Conservation (phyloP, 352 stramenopile species). For the Phytophthora tubulina region DNA sequence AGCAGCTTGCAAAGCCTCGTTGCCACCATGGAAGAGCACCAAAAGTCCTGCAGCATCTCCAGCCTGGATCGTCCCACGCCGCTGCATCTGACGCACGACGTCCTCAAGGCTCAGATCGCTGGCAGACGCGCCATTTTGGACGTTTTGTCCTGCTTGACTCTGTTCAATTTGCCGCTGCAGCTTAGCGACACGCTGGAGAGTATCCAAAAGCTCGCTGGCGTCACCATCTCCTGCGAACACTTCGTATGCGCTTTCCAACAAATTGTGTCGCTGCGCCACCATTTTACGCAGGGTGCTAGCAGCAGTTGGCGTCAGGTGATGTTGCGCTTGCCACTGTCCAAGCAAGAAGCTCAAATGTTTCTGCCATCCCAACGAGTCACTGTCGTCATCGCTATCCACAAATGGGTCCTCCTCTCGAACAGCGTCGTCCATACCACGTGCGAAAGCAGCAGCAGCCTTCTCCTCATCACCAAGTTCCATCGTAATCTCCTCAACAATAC, state of each 20-base stretch:
- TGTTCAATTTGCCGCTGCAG: constrained; percentile 66
- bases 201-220: constrained; percentile 75
- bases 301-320: constrained; percentile 44
- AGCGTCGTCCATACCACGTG: constrained; percentile 42
- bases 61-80: constrained; percentile 51
- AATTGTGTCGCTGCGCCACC: constrained; percentile 61
- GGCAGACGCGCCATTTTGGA: not conserved
- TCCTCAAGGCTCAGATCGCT: constrained; percentile 63
- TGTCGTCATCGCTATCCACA: constrained; percentile 40
- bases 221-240: constrained; percentile 69
- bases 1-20: constrained; percentile 76
- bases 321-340: constrained; percentile 50
- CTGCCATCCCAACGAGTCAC: constrained; percentile 53
- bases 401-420: constrained; percentile 27
- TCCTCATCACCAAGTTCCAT: constrained; percentile 72
- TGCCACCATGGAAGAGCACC: constrained; percentile 68
- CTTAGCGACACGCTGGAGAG: constrained; percentile 73
- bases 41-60: constrained; percentile 75
- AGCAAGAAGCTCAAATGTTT: constrained; percentile 58
- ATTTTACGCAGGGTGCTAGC: constrained; percentile 54
- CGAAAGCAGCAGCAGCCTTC: constrained; percentile 50
- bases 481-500: constrained; percentile 73
- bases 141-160: constrained; percentile 40
- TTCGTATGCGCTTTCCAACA: constrained; percentile 80
- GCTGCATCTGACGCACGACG: constrained; percentile 78